phyloP scores from a whole-genome alignment of 1,284 basidiomycete species.

The Irpex rosettiformis region DNA sequence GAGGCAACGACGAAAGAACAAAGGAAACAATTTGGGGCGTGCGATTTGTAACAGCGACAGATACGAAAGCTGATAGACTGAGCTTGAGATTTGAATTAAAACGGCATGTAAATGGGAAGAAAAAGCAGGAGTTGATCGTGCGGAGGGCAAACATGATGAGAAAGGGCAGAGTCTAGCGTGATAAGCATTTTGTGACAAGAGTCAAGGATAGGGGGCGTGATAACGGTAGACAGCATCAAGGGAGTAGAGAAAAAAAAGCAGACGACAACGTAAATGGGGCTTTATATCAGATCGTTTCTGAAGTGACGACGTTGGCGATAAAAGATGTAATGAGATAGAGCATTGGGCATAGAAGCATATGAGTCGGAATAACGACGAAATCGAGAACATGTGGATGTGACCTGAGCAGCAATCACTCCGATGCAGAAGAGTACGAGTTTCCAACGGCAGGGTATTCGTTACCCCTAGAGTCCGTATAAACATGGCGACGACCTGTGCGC shows the following conservation, averaged over 20 bases:
- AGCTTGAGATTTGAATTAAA: not conserved
- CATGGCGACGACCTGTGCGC: not conserved
- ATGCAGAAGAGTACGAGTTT: not conserved
- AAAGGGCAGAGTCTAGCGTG: no score
- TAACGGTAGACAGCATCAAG: no score
- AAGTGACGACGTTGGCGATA: no score
- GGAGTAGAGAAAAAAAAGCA: no score
- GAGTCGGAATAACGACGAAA: not conserved
- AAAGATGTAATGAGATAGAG: no score
- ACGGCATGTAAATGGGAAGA: not conserved
- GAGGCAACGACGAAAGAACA: not conserved
- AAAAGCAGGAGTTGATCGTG: not conserved
- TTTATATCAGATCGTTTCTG: no score
- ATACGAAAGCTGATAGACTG: no score
- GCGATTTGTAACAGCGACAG: not conserved
- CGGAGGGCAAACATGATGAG: not conserved
- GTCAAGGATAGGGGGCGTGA: no score
- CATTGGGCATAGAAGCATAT: not conserved
- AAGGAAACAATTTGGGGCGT: not conserved
- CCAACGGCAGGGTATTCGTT: not conserved
- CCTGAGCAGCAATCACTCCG: not conserved
- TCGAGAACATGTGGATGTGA: not conserved
- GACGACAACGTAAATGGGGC: no score
- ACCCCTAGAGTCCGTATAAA: constrained; percentile 6
- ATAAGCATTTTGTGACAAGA: no score